phyloP scores from a whole-genome alignment of 2,329 filamentous ascomycete species.

The Aureobasidium sp. region DNA sequence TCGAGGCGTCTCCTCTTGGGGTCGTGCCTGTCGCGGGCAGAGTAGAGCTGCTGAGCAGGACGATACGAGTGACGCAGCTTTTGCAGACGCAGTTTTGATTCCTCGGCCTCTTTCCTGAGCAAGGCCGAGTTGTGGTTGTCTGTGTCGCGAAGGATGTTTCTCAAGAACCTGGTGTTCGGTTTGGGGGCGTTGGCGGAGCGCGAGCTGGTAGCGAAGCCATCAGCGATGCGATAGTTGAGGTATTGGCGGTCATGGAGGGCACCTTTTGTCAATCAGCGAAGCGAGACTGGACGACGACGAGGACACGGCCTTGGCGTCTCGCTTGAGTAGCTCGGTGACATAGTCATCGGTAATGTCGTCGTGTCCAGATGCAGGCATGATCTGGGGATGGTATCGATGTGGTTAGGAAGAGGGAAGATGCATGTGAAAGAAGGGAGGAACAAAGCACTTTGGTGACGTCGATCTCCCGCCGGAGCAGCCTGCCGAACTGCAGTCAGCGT shows the following conservation, averaged over 20 bases:
- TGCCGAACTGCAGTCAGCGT: not conserved
- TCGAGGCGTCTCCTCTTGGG: slow-evolving; percentile 7
- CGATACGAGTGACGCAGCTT: slow-evolving; percentile 37
- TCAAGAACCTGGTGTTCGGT: slow-evolving; percentile 84
- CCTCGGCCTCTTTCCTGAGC: slow-evolving; percentile 73
- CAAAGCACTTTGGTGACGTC: not conserved
- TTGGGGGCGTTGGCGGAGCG: slow-evolving; percentile 51
- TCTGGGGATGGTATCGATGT: not conserved
- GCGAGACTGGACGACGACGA: slow-evolving; percentile 62
- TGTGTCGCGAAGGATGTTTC: slow-evolving; percentile 80
- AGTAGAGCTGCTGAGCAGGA: slow-evolving; percentile 16
- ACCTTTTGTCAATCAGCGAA: slow-evolving; percentile 54
- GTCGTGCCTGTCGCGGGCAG: slow-evolving; percentile 15
- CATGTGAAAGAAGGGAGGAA: not conserved
- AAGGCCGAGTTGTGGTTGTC: slow-evolving; percentile 84
- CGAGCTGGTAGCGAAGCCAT: slow-evolving; percentile 6
- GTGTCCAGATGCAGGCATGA: slow-evolving; percentile 13
- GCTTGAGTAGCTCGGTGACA: slow-evolving; percentile 68
- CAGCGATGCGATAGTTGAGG: slow-evolving; percentile 18
- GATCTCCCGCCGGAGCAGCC: not conserved
- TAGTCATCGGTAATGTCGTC: slow-evolving; percentile 62
- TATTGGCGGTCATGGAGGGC: slow-evolving; percentile 12
- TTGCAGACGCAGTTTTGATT: slow-evolving; percentile 64
- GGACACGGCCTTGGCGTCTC: slow-evolving; percentile 66
- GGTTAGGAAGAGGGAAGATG: not conserved